phyloP scores from a whole-genome alignment of 1,284 basidiomycete species.

The Fomes fomentarius region DNA sequence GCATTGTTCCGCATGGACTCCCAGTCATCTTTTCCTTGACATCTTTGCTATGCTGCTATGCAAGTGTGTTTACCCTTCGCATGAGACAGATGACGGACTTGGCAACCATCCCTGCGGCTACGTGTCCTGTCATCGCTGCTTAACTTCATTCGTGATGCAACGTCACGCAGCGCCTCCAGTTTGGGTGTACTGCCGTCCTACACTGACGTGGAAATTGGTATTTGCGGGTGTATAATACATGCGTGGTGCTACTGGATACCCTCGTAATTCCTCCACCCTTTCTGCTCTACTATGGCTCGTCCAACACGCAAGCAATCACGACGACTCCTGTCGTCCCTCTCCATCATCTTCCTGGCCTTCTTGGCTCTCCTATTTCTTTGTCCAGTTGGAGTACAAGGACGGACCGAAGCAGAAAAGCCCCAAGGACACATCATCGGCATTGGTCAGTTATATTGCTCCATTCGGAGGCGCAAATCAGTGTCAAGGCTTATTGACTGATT shows the following conservation, averaged over 20 bases:
- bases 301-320: conserved; percentile 61
- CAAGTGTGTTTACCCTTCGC: no score
- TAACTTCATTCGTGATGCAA: background rate
- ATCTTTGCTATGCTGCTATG: no score
- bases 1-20: no score
- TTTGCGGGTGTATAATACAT: no score
- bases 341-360: conserved; percentile 64
- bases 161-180: background rate
- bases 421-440: conserved; percentile 96
- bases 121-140: background rate
- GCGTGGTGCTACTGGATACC: no score
- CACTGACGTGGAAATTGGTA: background rate
- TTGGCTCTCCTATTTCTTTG: conserved; percentile 65
- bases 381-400: conserved; percentile 53
- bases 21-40: no score
- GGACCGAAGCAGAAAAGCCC: conserved; percentile 55
- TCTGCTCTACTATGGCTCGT: conserved; percentile 22
- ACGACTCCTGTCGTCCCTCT: conserved; percentile 64
- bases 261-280: background rate
- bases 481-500: conserved; percentile 17
- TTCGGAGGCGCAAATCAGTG: no score
- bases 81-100: no score
- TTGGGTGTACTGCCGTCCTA: background rate
- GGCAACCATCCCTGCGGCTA: background rate
- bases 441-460: conserved; percentile 58